Percentiles rank a stretch among this genome's conserved stretches.
These are phyloP conservation scores for Plantago ovata DNA, from an alignment of 257 asterid species.

Conservation along the genomic window DNA sequence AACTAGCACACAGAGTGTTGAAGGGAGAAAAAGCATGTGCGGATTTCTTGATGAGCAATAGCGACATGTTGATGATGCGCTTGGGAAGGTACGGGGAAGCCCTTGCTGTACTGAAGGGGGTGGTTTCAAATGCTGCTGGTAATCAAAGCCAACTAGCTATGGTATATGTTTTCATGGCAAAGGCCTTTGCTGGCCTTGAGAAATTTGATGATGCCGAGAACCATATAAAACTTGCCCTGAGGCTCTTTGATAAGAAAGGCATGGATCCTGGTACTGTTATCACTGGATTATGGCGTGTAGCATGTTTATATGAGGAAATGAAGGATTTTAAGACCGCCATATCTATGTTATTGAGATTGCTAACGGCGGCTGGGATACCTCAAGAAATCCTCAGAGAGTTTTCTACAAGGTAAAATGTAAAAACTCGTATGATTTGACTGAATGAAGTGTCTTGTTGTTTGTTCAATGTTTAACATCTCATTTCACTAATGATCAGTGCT, in stretches of 20 bases:
- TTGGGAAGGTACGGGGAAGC: too few relatives aligned
- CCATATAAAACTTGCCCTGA: background rate
- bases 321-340: background rate
- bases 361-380: background rate
- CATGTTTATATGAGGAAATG: background rate
- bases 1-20: background rate
- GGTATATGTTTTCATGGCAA: background rate
- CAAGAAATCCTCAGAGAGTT: too few relatives aligned
- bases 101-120: background rate
- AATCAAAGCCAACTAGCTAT: background rate
- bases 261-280: background rate
- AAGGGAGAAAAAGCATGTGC: background rate
- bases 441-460: too few relatives aligned
- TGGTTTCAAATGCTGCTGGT: background rate
- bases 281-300: background rate
- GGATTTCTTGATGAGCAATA: background rate
- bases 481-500: background rate
- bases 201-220: background rate
- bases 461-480: too few relatives aligned
- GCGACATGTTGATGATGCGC: background rate
- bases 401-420: too few relatives aligned
- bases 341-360: background rate
- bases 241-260: background rate
- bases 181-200: background rate
- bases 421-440: too few relatives aligned